Conservation (phyloP, 2,329 filamentous ascomycete genomes). For the Sporothrix brasiliensis region DNA sequence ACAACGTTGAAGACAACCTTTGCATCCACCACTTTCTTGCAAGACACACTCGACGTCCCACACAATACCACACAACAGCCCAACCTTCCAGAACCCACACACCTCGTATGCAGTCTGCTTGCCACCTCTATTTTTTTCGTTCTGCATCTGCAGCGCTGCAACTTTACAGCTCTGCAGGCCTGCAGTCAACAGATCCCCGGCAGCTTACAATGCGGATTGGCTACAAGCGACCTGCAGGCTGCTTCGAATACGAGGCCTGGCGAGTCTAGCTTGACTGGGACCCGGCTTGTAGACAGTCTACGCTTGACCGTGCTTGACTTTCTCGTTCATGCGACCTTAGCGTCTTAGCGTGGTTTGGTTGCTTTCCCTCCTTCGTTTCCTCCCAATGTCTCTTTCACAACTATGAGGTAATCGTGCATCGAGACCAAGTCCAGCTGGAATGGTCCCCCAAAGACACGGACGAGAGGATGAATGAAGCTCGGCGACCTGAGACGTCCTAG, state of each 20-base stretch:
- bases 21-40: neutral
- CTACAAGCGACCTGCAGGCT: slow-evolving; percentile 27
- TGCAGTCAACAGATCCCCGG: slow-evolving; percentile 24
- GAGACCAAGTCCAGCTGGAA: slow-evolving; percentile 7
- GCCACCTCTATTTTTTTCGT: neutral
- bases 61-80: slow-evolving; percentile 12
- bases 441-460: neutral
- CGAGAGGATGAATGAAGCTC: neutral
- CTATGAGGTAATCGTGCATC: slow-evolving; percentile 32
- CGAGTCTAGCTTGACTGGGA: neutral
- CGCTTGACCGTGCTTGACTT: neutral
- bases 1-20: slow-evolving; percentile 15
- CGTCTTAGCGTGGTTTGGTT: neutral
- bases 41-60: neutral
- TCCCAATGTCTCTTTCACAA: slow-evolving; percentile 4
- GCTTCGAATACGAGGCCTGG: slow-evolving; percentile 30
- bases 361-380: neutral
- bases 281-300: neutral
- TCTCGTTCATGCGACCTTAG: neutral
- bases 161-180: neutral
- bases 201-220: slow-evolving; percentile 29
- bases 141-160: slow-evolving; percentile 4
- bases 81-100: slow-evolving; percentile 1
- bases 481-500: slow-evolving; percentile 3
- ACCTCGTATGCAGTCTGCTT: slow-evolving; percentile 9